phyloP scores from a whole-genome alignment of 2,329 filamentous ascomycete species.

The Aspergillus ustus region DNA sequence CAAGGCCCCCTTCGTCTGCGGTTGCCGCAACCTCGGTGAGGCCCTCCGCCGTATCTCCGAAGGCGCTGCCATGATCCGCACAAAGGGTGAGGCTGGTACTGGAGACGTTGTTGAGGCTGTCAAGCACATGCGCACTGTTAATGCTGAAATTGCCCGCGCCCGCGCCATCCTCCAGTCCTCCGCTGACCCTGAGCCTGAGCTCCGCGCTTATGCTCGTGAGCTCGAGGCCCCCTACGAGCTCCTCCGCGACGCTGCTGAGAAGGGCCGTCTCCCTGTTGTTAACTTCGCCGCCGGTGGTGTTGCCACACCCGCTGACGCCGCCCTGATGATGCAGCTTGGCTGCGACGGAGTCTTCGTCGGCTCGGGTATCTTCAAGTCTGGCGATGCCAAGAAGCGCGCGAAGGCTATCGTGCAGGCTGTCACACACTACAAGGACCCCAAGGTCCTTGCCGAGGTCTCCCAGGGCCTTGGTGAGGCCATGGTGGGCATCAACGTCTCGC shows the following conservation, averaged over 20 bases:
- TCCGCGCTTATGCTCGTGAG: constrained; percentile 80
- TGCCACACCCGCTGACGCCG: constrained; percentile 97
- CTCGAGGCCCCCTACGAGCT: constrained; percentile 78
- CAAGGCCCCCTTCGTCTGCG: constrained; percentile 90
- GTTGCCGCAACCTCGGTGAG: constrained; percentile 92
- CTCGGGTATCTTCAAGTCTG: constrained; percentile 95
- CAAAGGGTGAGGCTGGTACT: constrained; percentile 96
- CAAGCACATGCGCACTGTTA: constrained; percentile 91
- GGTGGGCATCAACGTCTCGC: constrained; percentile 88
- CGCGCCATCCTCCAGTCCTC: constrained; percentile 54
- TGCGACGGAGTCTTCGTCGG: constrained; percentile 98
- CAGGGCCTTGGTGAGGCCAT: constrained; percentile 94
- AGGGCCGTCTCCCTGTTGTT: constrained; percentile 88
- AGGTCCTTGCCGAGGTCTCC: constrained; percentile 84
- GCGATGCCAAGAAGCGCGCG: constrained; percentile 85
- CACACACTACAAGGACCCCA: constrained; percentile 85
- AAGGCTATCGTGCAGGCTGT: constrained; percentile 94
- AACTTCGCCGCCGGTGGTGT: constrained; percentile 99
- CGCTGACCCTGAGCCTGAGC: constrained; percentile 65
- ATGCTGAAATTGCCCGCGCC: constrained; percentile 77
- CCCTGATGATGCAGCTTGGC: constrained; percentile 98
- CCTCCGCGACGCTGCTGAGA: constrained; percentile 82
- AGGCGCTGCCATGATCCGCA: constrained; percentile 98
- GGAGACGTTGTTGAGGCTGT: constrained; percentile 97
- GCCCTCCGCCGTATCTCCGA: constrained; percentile 88